Conservation (phyloP, 345 rosid genomes). For the Conringia planisiliqua region DNA sequence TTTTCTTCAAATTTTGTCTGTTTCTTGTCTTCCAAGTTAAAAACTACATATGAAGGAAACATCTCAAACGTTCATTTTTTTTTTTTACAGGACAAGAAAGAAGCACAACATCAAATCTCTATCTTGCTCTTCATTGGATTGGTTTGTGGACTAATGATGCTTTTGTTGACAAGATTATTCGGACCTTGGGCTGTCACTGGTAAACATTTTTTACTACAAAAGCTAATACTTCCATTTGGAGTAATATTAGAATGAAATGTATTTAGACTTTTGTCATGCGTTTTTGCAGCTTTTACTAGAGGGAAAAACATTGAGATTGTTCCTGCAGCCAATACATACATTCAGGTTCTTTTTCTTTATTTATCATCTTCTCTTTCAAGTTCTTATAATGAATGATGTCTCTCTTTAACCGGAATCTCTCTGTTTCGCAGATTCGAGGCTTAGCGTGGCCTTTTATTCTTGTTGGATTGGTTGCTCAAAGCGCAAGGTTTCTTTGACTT, state of each 20-base stretch:
- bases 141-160: conserved; percentile 72
- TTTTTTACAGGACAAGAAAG: conserved; percentile 59
- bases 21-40: background rate
- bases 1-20: background rate
- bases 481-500: conserved; percentile 65
- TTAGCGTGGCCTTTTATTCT: conserved; percentile 91
- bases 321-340: conserved; percentile 78
- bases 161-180: conserved; percentile 64
- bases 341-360: conserved; percentile 53
- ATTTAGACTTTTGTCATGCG: background rate
- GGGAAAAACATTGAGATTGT: conserved; percentile 65
- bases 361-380: conserved; percentile 4
- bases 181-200: conserved; percentile 78
- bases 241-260: background rate
- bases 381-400: background rate
- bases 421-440: conserved; percentile 68
- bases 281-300: conserved; percentile 72
- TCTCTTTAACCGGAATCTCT: conserved; percentile 14
- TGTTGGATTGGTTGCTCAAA: conserved; percentile 95
- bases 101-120: conserved; percentile 82
- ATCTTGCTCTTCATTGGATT: conserved; percentile 67
- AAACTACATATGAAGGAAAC: background rate
- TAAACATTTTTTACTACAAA: conserved; percentile 27
- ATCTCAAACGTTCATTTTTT: background rate
- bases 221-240: background rate